Evolutionary conservation across 371 early-diverging fungal species (phyloP).

Genomic region (Mortierella sp.): DNA sequence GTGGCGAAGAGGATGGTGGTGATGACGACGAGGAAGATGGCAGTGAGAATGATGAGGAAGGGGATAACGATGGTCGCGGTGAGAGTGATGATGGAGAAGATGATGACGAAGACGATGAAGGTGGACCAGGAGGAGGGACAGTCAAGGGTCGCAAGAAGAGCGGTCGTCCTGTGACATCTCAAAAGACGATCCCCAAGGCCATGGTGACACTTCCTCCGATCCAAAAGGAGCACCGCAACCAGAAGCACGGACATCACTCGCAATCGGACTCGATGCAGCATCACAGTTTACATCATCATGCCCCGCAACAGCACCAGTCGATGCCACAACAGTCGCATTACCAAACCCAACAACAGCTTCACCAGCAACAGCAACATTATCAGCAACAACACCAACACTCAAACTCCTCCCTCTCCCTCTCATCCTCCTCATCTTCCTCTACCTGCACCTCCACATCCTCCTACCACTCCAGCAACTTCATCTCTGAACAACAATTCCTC

Average conservation of each 20-base stretch:
- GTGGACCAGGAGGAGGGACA: constrained; percentile 7
- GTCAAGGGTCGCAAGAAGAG: not conserved
- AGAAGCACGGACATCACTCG: not conserved
- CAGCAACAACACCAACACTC: not conserved
- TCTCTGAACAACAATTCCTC: constrained; percentile 41
- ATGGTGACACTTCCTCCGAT: not conserved
- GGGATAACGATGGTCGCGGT: not conserved
- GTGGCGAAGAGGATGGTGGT: constrained; percentile 3
- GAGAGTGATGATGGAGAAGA: not conserved
- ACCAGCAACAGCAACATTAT: not conserved
- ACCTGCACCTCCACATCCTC: constrained; percentile 20
- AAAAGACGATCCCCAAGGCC: not conserved
- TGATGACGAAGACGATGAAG: constrained; percentile 5
- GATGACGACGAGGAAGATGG: constrained; percentile 19
- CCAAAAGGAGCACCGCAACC: not conserved
- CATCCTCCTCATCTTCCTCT: constrained; percentile 7
- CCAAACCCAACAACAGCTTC: not conserved
- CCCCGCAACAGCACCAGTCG: not conserved
- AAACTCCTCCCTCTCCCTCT: not conserved
- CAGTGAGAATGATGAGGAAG: constrained; percentile 6
- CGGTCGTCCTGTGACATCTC: not conserved
- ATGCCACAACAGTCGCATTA: not conserved
- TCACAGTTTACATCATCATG: not conserved
- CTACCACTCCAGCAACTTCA: constrained; percentile 35
- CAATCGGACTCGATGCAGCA: not conserved